Percentiles rank a stretch among this genome's conserved stretches.
These are phyloP conservation scores for Mucor velutinosus DNA, from an alignment of 371 early-diverging fungal genomes.

Conservation along the genomic window DNA sequence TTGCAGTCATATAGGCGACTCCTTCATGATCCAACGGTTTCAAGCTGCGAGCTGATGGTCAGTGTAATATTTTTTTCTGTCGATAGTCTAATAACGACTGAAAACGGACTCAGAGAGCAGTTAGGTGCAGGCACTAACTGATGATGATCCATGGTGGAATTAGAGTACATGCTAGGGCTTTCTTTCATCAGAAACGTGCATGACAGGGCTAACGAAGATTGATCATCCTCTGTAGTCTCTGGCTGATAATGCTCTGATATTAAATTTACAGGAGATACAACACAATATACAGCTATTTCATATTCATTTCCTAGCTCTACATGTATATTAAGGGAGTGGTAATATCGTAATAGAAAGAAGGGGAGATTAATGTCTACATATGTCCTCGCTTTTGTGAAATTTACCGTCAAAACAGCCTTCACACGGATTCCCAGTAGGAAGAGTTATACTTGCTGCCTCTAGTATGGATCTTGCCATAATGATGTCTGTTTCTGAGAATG, in stretches of 20 bases:
- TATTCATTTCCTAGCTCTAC: constrained; percentile 69
- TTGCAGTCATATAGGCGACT: constrained; percentile 29
- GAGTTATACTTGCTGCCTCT: constrained; percentile 62
- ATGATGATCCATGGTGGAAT: neutral
- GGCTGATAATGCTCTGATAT: constrained; percentile 7
- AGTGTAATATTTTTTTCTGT: constrained; percentile 35
- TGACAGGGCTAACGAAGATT: neutral
- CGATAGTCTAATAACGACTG: constrained; percentile 39
- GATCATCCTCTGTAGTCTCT: neutral
- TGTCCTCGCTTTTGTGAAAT: neutral
- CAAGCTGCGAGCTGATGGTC: constrained; percentile 23
- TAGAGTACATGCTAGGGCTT: constrained; percentile 3
- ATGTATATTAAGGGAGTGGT: neutral
- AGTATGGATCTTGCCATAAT: constrained; percentile 63
- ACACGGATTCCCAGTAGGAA: constrained; percentile 68
- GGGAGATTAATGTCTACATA: neutral
- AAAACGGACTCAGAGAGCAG: constrained; percentile 5
- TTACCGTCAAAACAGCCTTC: constrained; percentile 76
- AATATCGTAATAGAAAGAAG: neutral
- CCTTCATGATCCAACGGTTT: constrained; percentile 34
- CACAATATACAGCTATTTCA: constrained; percentile 65
- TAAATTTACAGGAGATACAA: constrained; percentile 65
- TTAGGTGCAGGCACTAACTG: constrained; percentile 13
- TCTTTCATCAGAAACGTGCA: neutral
- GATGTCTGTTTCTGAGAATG: constrained; percentile 48